A percentile compares a stretch with the other conserved stretches of the same genome.
phyloP scores from a whole-genome alignment of 495 filamentous ascomycete species.

The Penicillium bialowiezense region DNA sequence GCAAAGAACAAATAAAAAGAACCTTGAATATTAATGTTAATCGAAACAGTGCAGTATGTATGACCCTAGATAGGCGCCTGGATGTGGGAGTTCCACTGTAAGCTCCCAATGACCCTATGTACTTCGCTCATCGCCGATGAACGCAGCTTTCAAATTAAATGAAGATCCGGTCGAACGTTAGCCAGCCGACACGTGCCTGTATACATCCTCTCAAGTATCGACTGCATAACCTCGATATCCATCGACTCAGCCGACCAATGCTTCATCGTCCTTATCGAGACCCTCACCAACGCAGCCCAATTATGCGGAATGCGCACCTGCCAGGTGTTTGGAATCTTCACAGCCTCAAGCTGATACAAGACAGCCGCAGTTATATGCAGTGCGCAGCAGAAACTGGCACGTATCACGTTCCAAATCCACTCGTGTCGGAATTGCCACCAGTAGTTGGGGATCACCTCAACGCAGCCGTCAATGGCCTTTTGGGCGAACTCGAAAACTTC shows the following conservation, averaged over 20 bases:
- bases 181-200: constrained; percentile 23
- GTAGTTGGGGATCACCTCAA: constrained; percentile 18
- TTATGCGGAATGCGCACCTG: constrained; percentile 12
- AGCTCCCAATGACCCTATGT: background rate
- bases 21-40: background rate
- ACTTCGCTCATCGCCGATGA: background rate
- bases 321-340: constrained; percentile 8
- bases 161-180: constrained; percentile 10
- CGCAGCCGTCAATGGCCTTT: constrained; percentile 22
- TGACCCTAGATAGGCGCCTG: no score
- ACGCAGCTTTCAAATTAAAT: constrained; percentile 2
- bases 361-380: constrained; percentile 22
- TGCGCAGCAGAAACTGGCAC: constrained; percentile 15
- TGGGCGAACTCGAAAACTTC: constrained; percentile 17
- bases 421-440: constrained; percentile 27
- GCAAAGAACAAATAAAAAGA: no score
- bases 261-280: constrained; percentile 20
- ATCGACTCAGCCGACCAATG: constrained; percentile 19
- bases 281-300: constrained; percentile 19
- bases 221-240: constrained; percentile 25
- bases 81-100: background rate
- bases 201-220: constrained; percentile 25
- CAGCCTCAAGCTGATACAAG: constrained; percentile 10
- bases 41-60: no score
- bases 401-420: constrained; percentile 24